Evolutionary conservation across 352 stramenopile species (phyloP).

Genomic region (Phytopythium litorale): DNA sequence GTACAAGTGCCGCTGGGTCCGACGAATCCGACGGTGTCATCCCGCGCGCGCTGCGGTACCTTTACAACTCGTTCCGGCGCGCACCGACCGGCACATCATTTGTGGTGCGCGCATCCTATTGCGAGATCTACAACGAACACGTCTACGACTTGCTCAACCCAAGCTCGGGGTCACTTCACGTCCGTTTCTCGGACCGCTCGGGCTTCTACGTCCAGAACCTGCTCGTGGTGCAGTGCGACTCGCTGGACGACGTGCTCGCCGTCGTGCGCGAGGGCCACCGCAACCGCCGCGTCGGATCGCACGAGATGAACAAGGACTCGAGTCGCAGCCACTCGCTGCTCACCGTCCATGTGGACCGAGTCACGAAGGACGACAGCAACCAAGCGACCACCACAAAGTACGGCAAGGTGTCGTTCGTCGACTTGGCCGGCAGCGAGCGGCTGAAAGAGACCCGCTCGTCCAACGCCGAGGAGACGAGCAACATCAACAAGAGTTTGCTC

Average conservation of each 20-base stretch:
- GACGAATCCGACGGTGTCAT: slow-evolving; percentile 60
- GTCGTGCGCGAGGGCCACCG: slow-evolving; percentile 73
- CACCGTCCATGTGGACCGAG: slow-evolving; percentile 66
- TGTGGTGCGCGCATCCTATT: slow-evolving; percentile 68
- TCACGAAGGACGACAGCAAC: slow-evolving; percentile 43
- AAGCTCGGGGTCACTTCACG: slow-evolving; percentile 46
- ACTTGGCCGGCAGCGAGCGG: slow-evolving; percentile 71
- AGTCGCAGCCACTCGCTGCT: slow-evolving; percentile 77
- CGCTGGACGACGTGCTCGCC: slow-evolving; percentile 64
- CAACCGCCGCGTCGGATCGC: slow-evolving; percentile 59
- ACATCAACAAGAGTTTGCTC: slow-evolving; percentile 83
- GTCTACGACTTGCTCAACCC: slow-evolving; percentile 77
- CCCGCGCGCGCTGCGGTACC: slow-evolving; percentile 64
- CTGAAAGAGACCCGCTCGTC: slow-evolving; percentile 70
- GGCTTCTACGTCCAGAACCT: slow-evolving; percentile 82
- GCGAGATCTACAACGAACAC: slow-evolving; percentile 86
- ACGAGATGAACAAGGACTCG: slow-evolving; percentile 82
- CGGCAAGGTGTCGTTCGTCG: slow-evolving; percentile 81
- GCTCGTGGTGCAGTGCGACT: slow-evolving; percentile 69
- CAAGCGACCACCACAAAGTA: slow-evolving; percentile 49
- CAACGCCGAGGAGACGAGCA: slow-evolving; percentile 73
- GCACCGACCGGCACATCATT: slow-evolving; percentile 49
- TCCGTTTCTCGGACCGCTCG: slow-evolving; percentile 69
- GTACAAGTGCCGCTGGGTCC: not conserved
- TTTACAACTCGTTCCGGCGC: slow-evolving; percentile 47